Conservation (phyloP, 257 asterid species). For the Perilla frutescens region DNA sequence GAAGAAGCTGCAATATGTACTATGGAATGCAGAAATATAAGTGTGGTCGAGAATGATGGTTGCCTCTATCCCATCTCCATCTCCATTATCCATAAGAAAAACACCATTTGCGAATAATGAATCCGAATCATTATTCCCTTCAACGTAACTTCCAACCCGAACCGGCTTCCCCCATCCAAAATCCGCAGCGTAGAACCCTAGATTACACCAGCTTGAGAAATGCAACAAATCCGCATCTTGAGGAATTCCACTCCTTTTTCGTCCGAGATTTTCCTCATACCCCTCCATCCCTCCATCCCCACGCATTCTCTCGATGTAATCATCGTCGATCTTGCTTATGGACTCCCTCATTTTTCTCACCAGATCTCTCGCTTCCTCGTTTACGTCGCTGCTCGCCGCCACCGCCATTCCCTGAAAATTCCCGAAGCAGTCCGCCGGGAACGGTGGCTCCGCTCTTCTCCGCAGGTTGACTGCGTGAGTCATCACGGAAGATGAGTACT, state of each 20-base stretch:
- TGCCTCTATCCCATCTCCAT: constrained; percentile 40
- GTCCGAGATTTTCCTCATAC: not conserved
- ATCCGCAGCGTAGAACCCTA: constrained; percentile 26
- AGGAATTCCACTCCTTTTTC: not conserved
- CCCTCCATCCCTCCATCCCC: constrained; percentile 26
- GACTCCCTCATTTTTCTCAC: constrained; percentile 26
- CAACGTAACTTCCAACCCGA: not conserved
- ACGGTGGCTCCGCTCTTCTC: constrained; percentile 17
- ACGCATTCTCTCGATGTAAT: constrained; percentile 7
- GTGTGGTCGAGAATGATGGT: constrained; percentile 35
- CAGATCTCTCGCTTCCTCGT: not conserved
- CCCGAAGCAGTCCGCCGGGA: constrained; percentile 34
- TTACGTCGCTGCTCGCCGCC: not conserved
- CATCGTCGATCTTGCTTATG: constrained; percentile 21
- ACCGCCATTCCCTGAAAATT: constrained; percentile 19
- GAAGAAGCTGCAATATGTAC: no score
- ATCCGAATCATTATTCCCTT: not conserved
- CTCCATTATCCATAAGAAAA: constrained; percentile 34
- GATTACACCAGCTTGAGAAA: constrained; percentile 34
- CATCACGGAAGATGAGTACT: not conserved
- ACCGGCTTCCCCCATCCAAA: constrained; percentile 42
- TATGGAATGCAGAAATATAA: constrained; percentile 28
- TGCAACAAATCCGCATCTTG: not conserved
- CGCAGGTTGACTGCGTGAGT: constrained; percentile 36
- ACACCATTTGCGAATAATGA: constrained; percentile 14